Conservation (phyloP, 2,329 filamentous ascomycete species). For the Nemania bipapillata region DNA sequence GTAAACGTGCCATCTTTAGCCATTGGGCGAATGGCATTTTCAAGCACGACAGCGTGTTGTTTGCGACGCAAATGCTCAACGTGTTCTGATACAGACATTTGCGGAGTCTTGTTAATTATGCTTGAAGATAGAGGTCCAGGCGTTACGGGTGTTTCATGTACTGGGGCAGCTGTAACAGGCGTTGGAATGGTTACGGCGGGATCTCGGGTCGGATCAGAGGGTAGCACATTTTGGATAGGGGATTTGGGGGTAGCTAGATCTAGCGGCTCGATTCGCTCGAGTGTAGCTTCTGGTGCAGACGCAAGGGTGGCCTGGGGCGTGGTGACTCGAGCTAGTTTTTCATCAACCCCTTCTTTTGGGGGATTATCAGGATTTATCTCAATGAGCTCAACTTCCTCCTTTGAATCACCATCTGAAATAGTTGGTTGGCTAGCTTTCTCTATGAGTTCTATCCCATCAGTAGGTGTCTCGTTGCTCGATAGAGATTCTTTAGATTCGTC, state of each 20-base stretch:
- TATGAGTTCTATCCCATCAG: slow-evolving; percentile 64
- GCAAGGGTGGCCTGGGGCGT: slow-evolving; percentile 49
- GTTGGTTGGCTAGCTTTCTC: slow-evolving; percentile 59
- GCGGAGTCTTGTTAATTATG: slow-evolving; percentile 24
- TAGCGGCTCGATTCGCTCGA: slow-evolving; percentile 62
- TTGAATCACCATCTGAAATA: slow-evolving; percentile 40
- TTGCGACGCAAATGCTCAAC: slow-evolving; percentile 61
- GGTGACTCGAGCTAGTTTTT: slow-evolving; percentile 34
- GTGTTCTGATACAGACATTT: slow-evolving; percentile 49
- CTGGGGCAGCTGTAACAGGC: slow-evolving; percentile 40
- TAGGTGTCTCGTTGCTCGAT: slow-evolving; percentile 73
- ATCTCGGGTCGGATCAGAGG: slow-evolving; percentile 34
- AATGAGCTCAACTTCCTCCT: slow-evolving; percentile 39
- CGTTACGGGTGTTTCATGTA: slow-evolving; percentile 34
- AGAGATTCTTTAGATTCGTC: slow-evolving; percentile 85
- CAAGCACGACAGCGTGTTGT: slow-evolving; percentile 54
- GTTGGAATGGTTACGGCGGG: slow-evolving; percentile 37
- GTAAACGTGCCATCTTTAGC: slow-evolving; percentile 40
- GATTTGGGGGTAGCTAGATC: slow-evolving; percentile 60
- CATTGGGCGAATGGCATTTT: slow-evolving; percentile 45
- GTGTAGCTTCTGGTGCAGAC: slow-evolving; percentile 51
- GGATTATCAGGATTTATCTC: slow-evolving; percentile 35
- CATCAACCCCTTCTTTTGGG: slow-evolving; percentile 35
- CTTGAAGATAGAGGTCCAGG: slow-evolving; percentile 37
- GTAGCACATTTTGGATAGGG: slow-evolving; percentile 39